These are phyloP conservation scores for Cystobasidium slooffiae DNA, from an alignment of 1,284 basidiomycete species.

Conservation along the genomic window DNA sequence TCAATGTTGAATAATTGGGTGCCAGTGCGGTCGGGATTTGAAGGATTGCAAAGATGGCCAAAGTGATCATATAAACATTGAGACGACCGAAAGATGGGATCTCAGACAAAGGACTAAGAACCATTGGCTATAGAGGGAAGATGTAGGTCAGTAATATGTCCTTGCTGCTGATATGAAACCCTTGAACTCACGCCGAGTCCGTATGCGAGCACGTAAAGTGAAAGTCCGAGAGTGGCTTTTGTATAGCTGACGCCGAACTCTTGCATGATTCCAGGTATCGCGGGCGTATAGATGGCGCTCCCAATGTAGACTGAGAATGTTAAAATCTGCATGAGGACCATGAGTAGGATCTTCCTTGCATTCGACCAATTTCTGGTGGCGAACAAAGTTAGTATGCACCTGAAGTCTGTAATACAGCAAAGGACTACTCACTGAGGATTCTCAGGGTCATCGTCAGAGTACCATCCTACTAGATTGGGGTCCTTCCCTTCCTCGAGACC, in stretches of 20 bases:
- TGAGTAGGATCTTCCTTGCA: constrained; percentile 54
- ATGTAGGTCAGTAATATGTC: constrained; percentile 7
- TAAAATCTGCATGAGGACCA: constrained; percentile 53
- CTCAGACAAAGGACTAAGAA: constrained; percentile 56
- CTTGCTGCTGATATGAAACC: not conserved
- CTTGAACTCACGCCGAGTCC: constrained; percentile 45
- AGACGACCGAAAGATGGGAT: constrained; percentile 52
- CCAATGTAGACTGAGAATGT: constrained; percentile 57
- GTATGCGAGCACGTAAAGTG: constrained; percentile 48
- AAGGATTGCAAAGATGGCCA: constrained; percentile 46
- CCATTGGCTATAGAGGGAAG: constrained; percentile 52
- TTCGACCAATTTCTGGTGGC: constrained; percentile 54
- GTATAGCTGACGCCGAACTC: constrained; percentile 47
- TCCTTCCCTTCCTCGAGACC: constrained; percentile 47
- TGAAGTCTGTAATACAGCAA: not conserved
- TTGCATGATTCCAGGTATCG: constrained; percentile 48
- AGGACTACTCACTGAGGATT: constrained; percentile 52
- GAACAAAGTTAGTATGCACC: not conserved
- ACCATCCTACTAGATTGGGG: constrained; percentile 53
- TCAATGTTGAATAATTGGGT: constrained; percentile 47
- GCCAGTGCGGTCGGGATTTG: constrained; percentile 47
- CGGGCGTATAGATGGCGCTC: constrained; percentile 53
- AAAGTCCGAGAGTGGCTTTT: constrained; percentile 48
- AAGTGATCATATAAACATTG: constrained; percentile 49
- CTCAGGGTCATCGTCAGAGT: constrained; percentile 54